Evolutionary conservation across 2,329 filamentous ascomycete species (phyloP).

Genomic region (Ceratocystis smalleyi): DNA sequence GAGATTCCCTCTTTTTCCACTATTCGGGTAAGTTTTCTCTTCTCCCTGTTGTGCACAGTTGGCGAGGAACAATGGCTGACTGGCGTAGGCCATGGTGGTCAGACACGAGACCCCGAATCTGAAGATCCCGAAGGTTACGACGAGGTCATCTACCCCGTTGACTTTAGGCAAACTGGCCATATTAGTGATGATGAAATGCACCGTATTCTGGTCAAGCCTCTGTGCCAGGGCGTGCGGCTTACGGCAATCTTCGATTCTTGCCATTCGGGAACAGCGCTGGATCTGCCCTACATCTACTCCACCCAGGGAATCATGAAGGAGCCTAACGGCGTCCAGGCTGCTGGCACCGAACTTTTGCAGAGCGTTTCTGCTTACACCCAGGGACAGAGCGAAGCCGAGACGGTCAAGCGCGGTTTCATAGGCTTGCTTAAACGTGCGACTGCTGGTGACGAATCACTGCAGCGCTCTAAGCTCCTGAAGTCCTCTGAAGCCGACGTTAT

Average conservation of each 20-base stretch:
- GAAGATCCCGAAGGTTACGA: conserved; percentile 72
- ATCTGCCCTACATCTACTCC: conserved; percentile 53
- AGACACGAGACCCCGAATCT: conserved; percentile 62
- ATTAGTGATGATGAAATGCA: conserved; percentile 78
- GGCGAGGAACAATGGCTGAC: not conserved
- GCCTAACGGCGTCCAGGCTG: conserved; percentile 52
- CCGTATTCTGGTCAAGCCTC: conserved; percentile 48
- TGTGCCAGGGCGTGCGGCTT: conserved; percentile 40
- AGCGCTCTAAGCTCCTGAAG: conserved; percentile 71
- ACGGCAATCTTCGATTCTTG: conserved; percentile 52
- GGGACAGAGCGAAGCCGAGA: conserved; percentile 1
- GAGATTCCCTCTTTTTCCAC: conserved; percentile 94
- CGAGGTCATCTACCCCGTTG: conserved; percentile 71
- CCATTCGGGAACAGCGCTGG: conserved; percentile 50
- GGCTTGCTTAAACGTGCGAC: conserved; percentile 41
- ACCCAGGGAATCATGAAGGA: conserved; percentile 54
- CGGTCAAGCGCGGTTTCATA: conserved; percentile 50
- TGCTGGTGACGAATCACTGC: conserved; percentile 62
- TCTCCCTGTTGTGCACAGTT: not conserved
- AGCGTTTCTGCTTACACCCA: conserved; percentile 39
- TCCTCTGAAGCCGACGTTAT: conserved; percentile 89
- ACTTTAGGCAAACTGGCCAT: conserved; percentile 63
- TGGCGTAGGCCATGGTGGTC: conserved; percentile 56
- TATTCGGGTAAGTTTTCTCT: conserved; percentile 56
- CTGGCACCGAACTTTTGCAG: conserved; percentile 46